Evolutionary conservation across 2,329 filamentous ascomycete species (phyloP).

Genomic region (Aspergillus fijiensis): DNA sequence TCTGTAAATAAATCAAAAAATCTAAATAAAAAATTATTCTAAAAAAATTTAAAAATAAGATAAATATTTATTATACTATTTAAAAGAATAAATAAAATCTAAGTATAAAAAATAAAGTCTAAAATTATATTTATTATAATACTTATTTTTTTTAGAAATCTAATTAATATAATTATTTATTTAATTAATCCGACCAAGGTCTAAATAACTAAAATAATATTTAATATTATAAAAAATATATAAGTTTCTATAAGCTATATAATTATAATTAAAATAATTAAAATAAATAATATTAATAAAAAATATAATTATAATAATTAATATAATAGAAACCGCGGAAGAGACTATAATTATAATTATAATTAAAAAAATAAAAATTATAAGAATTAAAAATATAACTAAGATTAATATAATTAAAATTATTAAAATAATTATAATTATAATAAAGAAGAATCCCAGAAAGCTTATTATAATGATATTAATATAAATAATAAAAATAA

Average conservation of each 20-base stretch:
- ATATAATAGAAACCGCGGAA: too few relatives aligned
- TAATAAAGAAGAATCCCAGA: too few relatives aligned
- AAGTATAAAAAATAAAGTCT: background rate
- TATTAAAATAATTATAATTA: too few relatives aligned
- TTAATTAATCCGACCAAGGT: background rate
- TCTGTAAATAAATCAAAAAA: background rate
- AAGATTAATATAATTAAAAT: too few relatives aligned
- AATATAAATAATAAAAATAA: too few relatives aligned
- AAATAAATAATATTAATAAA: background rate
- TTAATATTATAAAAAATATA: background rate
- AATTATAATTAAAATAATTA: background rate
- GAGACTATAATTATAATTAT: too few relatives aligned
- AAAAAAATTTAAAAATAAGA: background rate
- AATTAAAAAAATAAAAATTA: too few relatives aligned
- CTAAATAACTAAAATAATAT: background rate
- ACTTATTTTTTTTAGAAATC: background rate
- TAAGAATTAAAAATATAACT: too few relatives aligned
- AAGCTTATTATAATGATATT: too few relatives aligned
- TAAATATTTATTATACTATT: background rate
- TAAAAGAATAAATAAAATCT: background rate
- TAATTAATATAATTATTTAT: background rate
- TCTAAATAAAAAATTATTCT: background rate
- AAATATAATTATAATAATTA: too few relatives aligned
- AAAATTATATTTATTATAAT: background rate
- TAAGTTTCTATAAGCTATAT: too few relatives aligned